Conservation (phyloP, 495 filamentous ascomycete genomes). For the Penicillium paradoxum region DNA sequence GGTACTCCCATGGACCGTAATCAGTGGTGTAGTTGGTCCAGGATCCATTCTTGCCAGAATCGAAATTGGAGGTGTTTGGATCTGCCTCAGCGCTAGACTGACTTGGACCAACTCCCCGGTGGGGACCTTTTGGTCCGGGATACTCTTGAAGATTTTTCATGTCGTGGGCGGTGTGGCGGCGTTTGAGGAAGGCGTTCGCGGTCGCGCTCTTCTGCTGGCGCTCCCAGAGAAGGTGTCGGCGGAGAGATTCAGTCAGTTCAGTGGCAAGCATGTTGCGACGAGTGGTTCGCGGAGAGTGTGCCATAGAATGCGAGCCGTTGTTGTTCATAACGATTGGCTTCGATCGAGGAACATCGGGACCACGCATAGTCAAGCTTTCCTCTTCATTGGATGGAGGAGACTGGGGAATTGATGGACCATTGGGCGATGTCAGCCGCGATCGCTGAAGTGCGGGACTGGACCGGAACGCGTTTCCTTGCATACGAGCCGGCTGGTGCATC, state of each 20-base stretch:
- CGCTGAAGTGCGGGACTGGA: slow-evolving; percentile 82
- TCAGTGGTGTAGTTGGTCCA: slow-evolving; percentile 60
- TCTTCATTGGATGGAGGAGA: slow-evolving; percentile 69
- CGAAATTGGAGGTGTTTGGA: slow-evolving; percentile 21
- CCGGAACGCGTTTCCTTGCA: slow-evolving; percentile 51
- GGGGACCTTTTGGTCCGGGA: slow-evolving; percentile 43
- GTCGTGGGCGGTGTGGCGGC: slow-evolving; percentile 86
- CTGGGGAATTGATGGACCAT: slow-evolving; percentile 64
- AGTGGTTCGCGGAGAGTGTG: slow-evolving; percentile 84
- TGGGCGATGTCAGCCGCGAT: slow-evolving; percentile 66
- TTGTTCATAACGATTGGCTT: slow-evolving; percentile 78
- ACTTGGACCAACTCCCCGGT: slow-evolving; percentile 15
- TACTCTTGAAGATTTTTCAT: slow-evolving; percentile 77
- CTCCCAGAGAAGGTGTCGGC: slow-evolving; percentile 77
- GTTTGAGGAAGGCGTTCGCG: slow-evolving; percentile 81
- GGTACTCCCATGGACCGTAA: slow-evolving; percentile 63
- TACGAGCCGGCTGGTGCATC: slow-evolving; percentile 63
- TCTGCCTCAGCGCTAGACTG: slow-evolving; percentile 15
- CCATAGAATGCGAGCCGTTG: slow-evolving; percentile 51
- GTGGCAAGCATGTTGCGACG: slow-evolving; percentile 95
- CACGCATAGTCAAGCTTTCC: slow-evolving; percentile 66
- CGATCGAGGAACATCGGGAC: slow-evolving; percentile 66
- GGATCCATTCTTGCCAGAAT: slow-evolving; percentile 53
- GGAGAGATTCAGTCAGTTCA: slow-evolving; percentile 79
- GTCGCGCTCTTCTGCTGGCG: slow-evolving; percentile 87